phyloP scores from a whole-genome alignment of 2,329 filamentous ascomycete genomes.

The Botrytis elliptica region DNA sequence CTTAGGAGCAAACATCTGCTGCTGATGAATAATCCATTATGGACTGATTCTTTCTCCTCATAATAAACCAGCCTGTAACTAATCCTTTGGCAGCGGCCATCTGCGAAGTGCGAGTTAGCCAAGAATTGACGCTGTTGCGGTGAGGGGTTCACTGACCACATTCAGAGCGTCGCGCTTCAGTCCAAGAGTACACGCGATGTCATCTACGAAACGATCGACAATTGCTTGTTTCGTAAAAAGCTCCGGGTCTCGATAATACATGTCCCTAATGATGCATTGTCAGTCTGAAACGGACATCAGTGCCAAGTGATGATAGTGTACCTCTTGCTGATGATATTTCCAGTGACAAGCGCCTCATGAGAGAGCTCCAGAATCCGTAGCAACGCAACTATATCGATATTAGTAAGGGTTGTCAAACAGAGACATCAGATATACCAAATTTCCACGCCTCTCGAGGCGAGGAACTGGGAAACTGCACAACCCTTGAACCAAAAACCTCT shows the following conservation, averaged over 20 bases:
- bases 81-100: slow-evolving; percentile 73
- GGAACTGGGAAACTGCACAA: slow-evolving; percentile 49
- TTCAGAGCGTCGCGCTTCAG: slow-evolving; percentile 65
- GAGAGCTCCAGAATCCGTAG: slow-evolving; percentile 59
- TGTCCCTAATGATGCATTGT: slow-evolving; percentile 54
- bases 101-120: slow-evolving; percentile 43
- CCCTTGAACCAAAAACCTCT: background rate
- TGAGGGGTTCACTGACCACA: slow-evolving; percentile 53
- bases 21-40: slow-evolving; percentile 42
- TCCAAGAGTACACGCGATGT: slow-evolving; percentile 68
- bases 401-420: slow-evolving; percentile 23
- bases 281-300: background rate
- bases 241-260: slow-evolving; percentile 74
- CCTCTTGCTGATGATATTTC: slow-evolving; percentile 61
- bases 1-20: slow-evolving; percentile 40
- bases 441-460: slow-evolving; percentile 49
- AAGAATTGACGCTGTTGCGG: background rate
- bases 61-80: slow-evolving; percentile 56
- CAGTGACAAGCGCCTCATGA: slow-evolving; percentile 57
- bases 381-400: slow-evolving; percentile 48
- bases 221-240: slow-evolving; percentile 67
- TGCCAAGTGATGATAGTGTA: slow-evolving; percentile 37
- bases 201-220: slow-evolving; percentile 72
- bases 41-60: slow-evolving; percentile 49
- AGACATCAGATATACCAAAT: slow-evolving; percentile 47